Percentiles rank a stretch among this genome's conserved stretches.
phyloP scores from a whole-genome alignment of 441 rosid species.

The Melastoma candidum region DNA sequence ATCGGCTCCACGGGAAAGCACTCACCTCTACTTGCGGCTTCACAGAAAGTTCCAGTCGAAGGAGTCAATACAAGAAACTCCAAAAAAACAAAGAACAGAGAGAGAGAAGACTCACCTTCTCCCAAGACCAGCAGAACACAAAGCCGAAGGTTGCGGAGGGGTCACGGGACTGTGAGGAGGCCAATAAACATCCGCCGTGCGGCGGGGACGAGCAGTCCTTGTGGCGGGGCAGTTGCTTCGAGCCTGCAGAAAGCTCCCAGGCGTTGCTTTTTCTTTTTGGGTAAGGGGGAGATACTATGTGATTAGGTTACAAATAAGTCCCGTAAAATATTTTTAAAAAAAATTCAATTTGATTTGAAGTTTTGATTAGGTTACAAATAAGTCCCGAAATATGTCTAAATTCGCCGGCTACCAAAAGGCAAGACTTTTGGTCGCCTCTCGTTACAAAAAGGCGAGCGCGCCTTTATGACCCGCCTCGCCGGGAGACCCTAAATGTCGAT shows the following conservation, averaged over 20 bases:
- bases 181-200: constrained; percentile 55
- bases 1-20: constrained; percentile 78
- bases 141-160: constrained; percentile 48
- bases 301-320: too few relatives aligned
- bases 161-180: constrained; percentile 63
- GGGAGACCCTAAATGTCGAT: too few relatives aligned
- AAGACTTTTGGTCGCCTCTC: too few relatives aligned
- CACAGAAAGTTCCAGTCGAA: constrained; percentile 3
- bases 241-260: constrained; percentile 73
- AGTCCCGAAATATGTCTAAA: too few relatives aligned
- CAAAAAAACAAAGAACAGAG: not conserved
- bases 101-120: constrained; percentile 31
- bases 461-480: too few relatives aligned
- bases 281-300: too few relatives aligned
- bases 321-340: too few relatives aligned
- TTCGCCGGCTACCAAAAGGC: too few relatives aligned
- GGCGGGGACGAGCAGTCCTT: constrained; percentile 60
- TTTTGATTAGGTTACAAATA: too few relatives aligned
- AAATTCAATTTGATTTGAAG: too few relatives aligned
- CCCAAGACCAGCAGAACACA: constrained; percentile 73
- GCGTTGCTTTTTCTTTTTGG: constrained; percentile 22
- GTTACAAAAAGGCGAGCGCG: too few relatives aligned
- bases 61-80: not conserved
- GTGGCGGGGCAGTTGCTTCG: constrained; percentile 47
- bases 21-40: constrained; percentile 78